Base-by-base conservation (phyloP, 2,329 filamentous ascomycete genomes). In the Onygena corvina region DNA sequence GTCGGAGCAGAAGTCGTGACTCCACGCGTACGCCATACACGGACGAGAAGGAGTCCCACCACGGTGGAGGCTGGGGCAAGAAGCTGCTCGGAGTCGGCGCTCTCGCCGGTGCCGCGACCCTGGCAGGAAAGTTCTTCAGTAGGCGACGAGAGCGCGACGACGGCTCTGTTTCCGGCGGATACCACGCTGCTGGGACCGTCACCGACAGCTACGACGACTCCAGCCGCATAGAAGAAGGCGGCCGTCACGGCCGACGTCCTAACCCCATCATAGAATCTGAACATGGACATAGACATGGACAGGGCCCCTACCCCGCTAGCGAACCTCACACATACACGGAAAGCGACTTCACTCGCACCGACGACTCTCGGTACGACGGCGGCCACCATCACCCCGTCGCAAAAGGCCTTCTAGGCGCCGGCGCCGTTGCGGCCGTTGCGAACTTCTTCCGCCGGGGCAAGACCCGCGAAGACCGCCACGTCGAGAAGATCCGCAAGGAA, bases 21-120 rank as follows among this genome's bases (percentile, higher is more conserved):
- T 20, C 25, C 3, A 8, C 21, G 5, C 3, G 55, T 47, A 48
- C 81, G 3, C 83, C 79, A 47, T 81, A 79, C 54, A 66, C 71
- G 29, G 76, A 83, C 33, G 82, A 87, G 55, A 86, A 87, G 61
- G 76, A 76, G 50, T 76, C 76, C 0, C 74, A 80, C n/a, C 63
- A 67, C 36, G 67, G 61, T 4, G 58, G 76, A 14, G 79, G 80
- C 6, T 73, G 83, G 56, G 75, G 79, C 62, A 76, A 76, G 58
- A 77, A 75, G 47, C 52, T 86, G 1, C 63, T 83, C 11, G 74
- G 76, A 40, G 69, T 77, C 18, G 81, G 78, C 11, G 82, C 79
- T 0, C 69, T 76, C 3, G 62, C 82, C 1, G 83, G 83, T 14
- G 80, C 76, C 5, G 78, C 76, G 14, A 77, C 77, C 25, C 64